Base-by-base conservation (phyloP, 1,139 yeast species). In the Debaryomyces udenii region DNA sequence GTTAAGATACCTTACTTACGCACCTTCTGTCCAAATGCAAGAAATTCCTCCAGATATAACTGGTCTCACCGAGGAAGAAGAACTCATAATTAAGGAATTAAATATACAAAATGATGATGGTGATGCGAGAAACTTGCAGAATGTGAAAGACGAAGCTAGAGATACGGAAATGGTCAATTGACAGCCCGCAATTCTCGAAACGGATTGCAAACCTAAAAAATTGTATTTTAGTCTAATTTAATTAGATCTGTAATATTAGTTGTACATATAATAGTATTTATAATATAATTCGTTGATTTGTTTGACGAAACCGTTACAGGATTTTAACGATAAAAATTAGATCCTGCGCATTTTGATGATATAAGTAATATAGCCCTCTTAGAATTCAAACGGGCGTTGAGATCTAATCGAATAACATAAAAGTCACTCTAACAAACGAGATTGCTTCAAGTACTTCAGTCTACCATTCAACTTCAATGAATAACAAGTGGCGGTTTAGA, bases 1-100 rank as follows among this genome's bases (percentile, higher is more conserved):
- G 57, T 68, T 94, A 39, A 65, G 98, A 50, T 86, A 74, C 56
- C 64, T 93, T 45, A 86, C 86, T 52, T 91, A 91, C 40, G 98
- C 99, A 0, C 99, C 99, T 3, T 84, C 95, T 48, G 98, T 93
- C 3, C 87, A 88, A 53, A 89, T 90, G 96, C 85, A 78, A 53
- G 90, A 86, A 49, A 78, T 86, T 5, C 96, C 96, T 2, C 96
- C 96, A 0, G 96, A 88, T 51, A 67, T 86, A 28, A 80, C 84
- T 43, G 87, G 87, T 46, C 64, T 86, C 52, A 68, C 78, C 29
- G 70, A 78, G 51, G 81, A 81, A 35, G 86, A 83, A 44, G 90
- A 83, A 46, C 73, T 71, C 37, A 60, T 70, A 1, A 62, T 76
- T 7, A 62, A 71, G 34, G 83, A 78, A 36, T 56, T 81, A 46